Base-by-base conservation (phyloP, 495 filamentous ascomycete species). In the Astrothelium macrocarpum region DNA sequence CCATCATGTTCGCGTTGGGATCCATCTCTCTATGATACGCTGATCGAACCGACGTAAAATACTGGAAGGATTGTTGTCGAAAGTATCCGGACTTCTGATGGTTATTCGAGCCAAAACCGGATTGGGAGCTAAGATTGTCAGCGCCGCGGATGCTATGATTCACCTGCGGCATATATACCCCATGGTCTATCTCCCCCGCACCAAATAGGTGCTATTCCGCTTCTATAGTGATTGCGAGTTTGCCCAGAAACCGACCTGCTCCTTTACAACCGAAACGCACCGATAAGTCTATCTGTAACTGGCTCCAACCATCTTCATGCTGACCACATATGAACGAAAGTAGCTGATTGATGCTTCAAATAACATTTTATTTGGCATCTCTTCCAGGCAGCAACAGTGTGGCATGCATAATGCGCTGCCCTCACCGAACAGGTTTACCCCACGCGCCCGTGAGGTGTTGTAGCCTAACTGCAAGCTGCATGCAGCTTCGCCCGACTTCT, bases 171-270 rank as follows among this genome's bases (percentile, higher is more conserved):
- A 56, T 56, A 56, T 56, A 56, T 29, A 56, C 2, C 49, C 49
- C 49, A 56, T 56, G 49, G 7, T 56, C 29, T 56, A 56, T 56
- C 49, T 56, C 23, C 49, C 49, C 49, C 49, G 49, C 49, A 56
- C 25, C 25, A 20, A 16, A 56, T 14, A 10, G 18, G 45, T 16
- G n/a, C 11, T 49, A 49, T 49, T 20, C 45, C 45, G n/a, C 45
- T n/a, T 49, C 49, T 20, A 12, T 20, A 49, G 43, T 3, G 18
- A 16, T 7, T 16, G 36, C 36, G n/a, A 39, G 36, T 7, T 39
- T 39, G 36, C 36, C 49, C 20, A 10, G 25, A 29, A 26, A 11
- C 16, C 29, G 12, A 56, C 7, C 25, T 16, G 25, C 7, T 25
- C 2, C 43, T 56, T 9, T 25, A 20, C 11, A 29, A 56, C 2